Conservation (phyloP, 139 green algal genomes). For the Coelastrella sp. region DNA sequence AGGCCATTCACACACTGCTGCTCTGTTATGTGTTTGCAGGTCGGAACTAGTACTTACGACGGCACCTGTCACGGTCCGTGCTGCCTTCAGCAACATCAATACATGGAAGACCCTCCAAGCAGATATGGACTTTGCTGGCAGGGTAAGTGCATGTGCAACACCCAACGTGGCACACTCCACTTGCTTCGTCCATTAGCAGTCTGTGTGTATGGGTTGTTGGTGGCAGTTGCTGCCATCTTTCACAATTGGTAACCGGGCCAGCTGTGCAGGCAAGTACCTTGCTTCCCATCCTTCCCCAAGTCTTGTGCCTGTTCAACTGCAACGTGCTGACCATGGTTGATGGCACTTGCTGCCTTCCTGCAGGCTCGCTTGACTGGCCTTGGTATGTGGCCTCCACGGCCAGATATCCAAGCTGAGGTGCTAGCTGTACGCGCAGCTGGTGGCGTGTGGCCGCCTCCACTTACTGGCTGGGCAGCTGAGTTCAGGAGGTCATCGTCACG, state of each 20-base stretch:
- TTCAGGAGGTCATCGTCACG: constrained; percentile 60
- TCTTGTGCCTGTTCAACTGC: too few species aligned
- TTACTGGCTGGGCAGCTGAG: constrained; percentile 31
- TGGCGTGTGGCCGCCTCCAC: constrained; percentile 24
- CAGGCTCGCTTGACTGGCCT: neutral
- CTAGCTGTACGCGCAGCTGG: constrained; percentile 14
- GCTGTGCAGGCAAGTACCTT: too few species aligned
- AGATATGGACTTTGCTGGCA: constrained; percentile 18
- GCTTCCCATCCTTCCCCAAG: too few species aligned
- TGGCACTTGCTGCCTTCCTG: neutral
- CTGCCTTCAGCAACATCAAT: constrained; percentile 75
- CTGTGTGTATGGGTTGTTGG: too few species aligned
- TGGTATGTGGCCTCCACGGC: constrained; percentile 43
- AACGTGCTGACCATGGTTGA: neutral
- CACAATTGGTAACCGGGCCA: too few species aligned
- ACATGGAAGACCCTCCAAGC: constrained; percentile 59
- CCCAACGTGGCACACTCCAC: neutral
- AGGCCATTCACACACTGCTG: too few species aligned
- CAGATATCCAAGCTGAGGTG: constrained; percentile 1
- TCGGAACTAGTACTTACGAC: constrained; percentile 57
- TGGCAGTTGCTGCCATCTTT: too few species aligned
- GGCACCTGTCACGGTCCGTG: constrained; percentile 61
- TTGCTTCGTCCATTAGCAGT: too few species aligned
- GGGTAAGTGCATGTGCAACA: neutral
- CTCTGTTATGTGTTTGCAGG: neutral